A percentile compares a stretch with the other conserved stretches of the same genome.
Evolutionary conservation across 805 yeast species (phyloP).

Genomic region (Kodamaea jinghongensis): DNA sequence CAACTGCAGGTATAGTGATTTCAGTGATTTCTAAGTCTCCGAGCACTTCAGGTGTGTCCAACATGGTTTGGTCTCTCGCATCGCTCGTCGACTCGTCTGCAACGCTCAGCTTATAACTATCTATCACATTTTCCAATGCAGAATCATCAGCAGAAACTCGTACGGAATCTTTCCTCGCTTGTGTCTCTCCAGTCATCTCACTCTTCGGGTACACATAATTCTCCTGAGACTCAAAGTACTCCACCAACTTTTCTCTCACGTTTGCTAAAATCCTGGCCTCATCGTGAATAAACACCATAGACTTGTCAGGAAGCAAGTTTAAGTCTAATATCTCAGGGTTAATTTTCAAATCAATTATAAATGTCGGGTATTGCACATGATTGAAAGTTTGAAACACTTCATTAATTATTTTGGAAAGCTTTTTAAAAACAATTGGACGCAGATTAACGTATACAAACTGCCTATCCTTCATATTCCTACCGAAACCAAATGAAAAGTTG

Average conservation of each 20-base stretch:
- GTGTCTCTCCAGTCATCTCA: constrained; percentile 1
- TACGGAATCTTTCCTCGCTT: no score
- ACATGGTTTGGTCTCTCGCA: background rate
- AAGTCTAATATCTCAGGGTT: constrained; percentile 62
- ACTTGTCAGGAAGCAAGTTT: constrained; percentile 90
- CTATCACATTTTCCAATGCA: constrained; percentile 1
- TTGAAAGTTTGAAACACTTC: constrained; percentile 75
- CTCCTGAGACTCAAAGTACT: constrained; percentile 42
- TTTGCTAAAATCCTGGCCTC: constrained; percentile 60
- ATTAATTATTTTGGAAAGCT: constrained; percentile 56
- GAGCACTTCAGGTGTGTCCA: background rate
- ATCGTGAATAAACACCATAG: constrained; percentile 63
- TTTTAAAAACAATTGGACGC: constrained; percentile 66
- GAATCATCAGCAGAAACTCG: constrained; percentile 3
- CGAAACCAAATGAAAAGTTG: constrained; percentile 70
- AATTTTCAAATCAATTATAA: constrained; percentile 58
- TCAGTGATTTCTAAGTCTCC: background rate
- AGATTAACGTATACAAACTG: constrained; percentile 73
- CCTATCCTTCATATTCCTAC: constrained; percentile 64
- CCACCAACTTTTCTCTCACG: constrained; percentile 48
- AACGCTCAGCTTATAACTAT: background rate
- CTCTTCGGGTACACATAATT: constrained; percentile 18
- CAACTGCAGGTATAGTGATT: background rate
- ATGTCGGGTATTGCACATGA: constrained; percentile 68
- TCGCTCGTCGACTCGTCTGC: background rate